Evolutionary conservation across 345 rosid species (phyloP).

Genomic region (Fremontodendron californicum): DNA sequence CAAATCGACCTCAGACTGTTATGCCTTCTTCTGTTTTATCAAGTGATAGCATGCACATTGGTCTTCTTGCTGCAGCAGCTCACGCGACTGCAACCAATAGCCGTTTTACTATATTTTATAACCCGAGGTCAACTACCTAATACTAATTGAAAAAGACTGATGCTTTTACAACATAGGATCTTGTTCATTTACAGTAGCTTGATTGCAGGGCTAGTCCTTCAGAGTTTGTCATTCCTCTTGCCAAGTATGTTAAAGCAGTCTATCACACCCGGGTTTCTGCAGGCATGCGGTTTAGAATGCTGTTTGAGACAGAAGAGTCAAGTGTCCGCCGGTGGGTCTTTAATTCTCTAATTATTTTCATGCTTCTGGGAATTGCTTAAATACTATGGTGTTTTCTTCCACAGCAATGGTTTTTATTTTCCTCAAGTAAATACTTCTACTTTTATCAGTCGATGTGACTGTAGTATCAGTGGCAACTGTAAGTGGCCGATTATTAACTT

Average conservation of each 20-base stretch:
- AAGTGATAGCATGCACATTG: constrained; percentile 98
- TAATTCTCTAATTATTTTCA: background rate
- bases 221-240: constrained; percentile 53
- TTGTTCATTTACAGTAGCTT: constrained; percentile 8
- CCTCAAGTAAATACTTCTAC: background rate
- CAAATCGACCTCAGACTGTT: constrained; percentile 78
- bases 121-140: constrained; percentile 53
- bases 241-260: constrained; percentile 49
- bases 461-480: background rate
- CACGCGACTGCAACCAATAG: constrained; percentile 96
- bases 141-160: background rate
- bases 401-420: background rate
- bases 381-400: background rate
- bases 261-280: constrained; percentile 50
- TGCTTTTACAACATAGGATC: background rate
- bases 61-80: constrained; percentile 94
- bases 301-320: constrained; percentile 63
- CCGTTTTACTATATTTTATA: constrained; percentile 82
- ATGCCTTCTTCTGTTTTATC: constrained; percentile 87
- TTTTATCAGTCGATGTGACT: background rate
- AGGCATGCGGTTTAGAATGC: constrained; percentile 66
- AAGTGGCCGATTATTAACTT: background rate
- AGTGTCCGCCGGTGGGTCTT: constrained; percentile 50
- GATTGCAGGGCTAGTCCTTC: constrained; percentile 61
- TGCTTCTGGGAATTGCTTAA: background rate